A percentile compares a stretch with the other conserved stretches of the same genome.
Evolutionary conservation across 2,329 filamentous ascomycete species (phyloP).

Genomic region (Fusarium phyllophilum): DNA sequence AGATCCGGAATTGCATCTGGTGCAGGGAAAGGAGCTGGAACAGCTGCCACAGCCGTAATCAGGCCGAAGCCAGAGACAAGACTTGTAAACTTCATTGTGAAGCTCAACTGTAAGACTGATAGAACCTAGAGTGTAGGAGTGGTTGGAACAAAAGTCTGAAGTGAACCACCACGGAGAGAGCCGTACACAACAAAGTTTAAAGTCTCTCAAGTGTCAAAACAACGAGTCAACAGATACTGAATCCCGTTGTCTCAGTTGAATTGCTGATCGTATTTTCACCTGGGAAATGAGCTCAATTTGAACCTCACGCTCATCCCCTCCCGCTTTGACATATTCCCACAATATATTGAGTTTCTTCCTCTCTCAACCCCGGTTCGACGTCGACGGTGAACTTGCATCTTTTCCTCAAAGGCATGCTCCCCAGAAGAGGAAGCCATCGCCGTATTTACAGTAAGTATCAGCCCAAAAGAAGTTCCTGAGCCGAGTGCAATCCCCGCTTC

Average conservation of each 20-base stretch:
- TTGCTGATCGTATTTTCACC: background rate
- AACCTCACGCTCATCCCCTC: conserved; percentile 8
- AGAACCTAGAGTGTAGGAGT: background rate
- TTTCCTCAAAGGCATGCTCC: conserved; percentile 10
- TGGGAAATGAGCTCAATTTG: conserved; percentile 38
- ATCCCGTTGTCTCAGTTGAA: conserved; percentile 17
- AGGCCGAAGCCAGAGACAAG: conserved; percentile 31
- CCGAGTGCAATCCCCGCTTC: conserved; percentile 32
- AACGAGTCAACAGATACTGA: background rate
- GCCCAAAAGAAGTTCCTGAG: conserved; percentile 28
- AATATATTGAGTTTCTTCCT: background rate
- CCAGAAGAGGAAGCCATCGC: conserved; percentile 40
- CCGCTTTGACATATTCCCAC: background rate
- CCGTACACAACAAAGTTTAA: background rate
- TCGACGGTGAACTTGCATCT: conserved; percentile 10
- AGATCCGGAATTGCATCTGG: conserved; percentile 14
- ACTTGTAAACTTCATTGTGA: conserved; percentile 32
- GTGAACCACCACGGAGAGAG: background rate
- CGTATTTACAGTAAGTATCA: conserved; percentile 13
- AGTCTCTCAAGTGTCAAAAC: background rate
- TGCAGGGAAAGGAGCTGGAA: conserved; percentile 27
- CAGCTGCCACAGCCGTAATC: conserved; percentile 28
- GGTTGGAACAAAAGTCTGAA: conserved; percentile 6
- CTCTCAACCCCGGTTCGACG: background rate
- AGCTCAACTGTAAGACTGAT: background rate